Evolutionary conservation across 441 rosid genomes (phyloP), one percentile per base, ranked within the genome.

Genomic region (Adansonia grandidieri): DNA sequence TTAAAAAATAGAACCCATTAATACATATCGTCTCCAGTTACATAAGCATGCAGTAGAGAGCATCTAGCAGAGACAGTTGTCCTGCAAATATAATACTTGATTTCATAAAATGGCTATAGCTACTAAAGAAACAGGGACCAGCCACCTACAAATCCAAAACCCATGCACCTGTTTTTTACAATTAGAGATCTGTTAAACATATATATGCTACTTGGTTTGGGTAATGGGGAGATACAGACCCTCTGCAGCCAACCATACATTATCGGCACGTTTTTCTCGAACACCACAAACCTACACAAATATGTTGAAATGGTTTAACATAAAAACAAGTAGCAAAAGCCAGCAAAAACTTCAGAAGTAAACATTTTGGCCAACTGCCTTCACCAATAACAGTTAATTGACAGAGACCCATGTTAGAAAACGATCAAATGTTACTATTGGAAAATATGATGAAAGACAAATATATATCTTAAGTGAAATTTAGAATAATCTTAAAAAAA

Each of bases 241-340:
- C 85, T 96, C 98, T 14, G 98, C 94, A 53, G 98, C 99, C 85
- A 94, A 82, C 99, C 99, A 96, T 57, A 96, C 76, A 15, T 91
- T 96, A 82, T 93, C 98, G 0, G 97, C 87, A 10, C 90, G 89
- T 86, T 94, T 94, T 82, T 96, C 98, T 13, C 90, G 78, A 61
- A 94, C 64, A 56, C 93, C 95, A 44, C 99, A 94, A 14, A 94
- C 99, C 99, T 96, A 73, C 6, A 77, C 42, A 77, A 78, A 71
- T 24, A n/a, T 19, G 85, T 17, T 51, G 53, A 75, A 56, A 67
- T 42, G 80, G 54, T 73, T 65, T 56, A 61, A 63, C 17, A 63
- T 67, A 37, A 17, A 32, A n/a, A 70, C 44, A 6, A 22, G 24
- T 53, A 32, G 19, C 58, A 10, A 73, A 9, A n/a, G 45, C 42